phyloP scores from a whole-genome alignment of 2,329 filamentous ascomycete species.

The Phaeosphaeriaceae sp. region DNA sequence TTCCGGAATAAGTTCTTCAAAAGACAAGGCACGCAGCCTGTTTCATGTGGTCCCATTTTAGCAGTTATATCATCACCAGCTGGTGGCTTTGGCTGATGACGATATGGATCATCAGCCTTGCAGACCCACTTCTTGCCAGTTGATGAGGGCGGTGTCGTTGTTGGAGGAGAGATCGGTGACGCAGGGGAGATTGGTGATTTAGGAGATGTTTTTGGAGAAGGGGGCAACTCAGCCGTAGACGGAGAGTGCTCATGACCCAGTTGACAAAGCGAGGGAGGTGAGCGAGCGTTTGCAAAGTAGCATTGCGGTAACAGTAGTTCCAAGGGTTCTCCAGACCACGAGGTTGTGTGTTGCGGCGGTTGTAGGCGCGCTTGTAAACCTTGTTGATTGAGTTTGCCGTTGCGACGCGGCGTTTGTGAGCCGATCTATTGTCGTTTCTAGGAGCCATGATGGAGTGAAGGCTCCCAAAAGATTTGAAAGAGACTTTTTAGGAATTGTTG shows the following conservation, averaged over 20 bases:
- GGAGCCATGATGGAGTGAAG: not conserved
- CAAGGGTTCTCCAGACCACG: slow-evolving; percentile 5
- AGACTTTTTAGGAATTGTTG: not conserved
- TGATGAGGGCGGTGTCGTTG: no score
- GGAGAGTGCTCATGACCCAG: slow-evolving; percentile 10
- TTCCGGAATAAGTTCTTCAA: slow-evolving; percentile 7
- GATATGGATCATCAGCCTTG: slow-evolving; percentile 1
- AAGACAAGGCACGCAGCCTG: slow-evolving; percentile 12
- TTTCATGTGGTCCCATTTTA: not conserved
- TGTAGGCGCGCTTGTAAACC: not conserved
- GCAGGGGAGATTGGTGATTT: no score
- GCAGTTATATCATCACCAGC: not conserved
- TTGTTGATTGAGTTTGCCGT: not conserved
- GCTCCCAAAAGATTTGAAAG: not conserved
- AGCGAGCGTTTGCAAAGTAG: slow-evolving; percentile 7
- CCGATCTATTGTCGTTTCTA: not conserved
- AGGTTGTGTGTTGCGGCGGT: slow-evolving; percentile 2
- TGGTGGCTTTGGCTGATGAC: not conserved
- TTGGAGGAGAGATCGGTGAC: no score
- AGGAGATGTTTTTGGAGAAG: no score
- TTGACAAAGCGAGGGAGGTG: slow-evolving; percentile 15
- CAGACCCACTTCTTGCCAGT: slow-evolving; percentile 7
- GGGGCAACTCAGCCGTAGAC: no score
- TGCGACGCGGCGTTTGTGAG: not conserved
- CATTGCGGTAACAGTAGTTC: slow-evolving; percentile 11